Percentiles rank a stretch among this genome's conserved stretches.
These are phyloP conservation scores for Penicillium angulare DNA, from an alignment of 495 filamentous ascomycete genomes.

Conservation along the genomic window DNA sequence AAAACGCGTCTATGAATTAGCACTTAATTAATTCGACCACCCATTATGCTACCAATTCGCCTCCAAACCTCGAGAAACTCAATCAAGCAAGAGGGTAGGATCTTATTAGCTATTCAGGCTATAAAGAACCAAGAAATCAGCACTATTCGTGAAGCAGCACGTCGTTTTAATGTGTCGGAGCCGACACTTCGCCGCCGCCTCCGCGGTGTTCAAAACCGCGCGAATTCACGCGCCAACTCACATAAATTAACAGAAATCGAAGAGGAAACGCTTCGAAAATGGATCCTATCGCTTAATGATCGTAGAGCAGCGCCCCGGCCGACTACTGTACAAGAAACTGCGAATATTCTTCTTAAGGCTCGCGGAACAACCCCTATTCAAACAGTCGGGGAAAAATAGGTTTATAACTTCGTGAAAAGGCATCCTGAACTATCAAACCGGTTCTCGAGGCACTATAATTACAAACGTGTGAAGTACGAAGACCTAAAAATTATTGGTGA, in stretches of 20 bases:
- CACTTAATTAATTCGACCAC: slow-evolving; percentile 4
- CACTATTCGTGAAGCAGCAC: slow-evolving; percentile 12
- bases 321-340: neutral
- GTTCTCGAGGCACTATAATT: neutral
- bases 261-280: neutral
- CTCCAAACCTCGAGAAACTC: neutral
- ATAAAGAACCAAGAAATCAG: slow-evolving; percentile 16
- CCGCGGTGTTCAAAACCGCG: slow-evolving; percentile 6
- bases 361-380: neutral
- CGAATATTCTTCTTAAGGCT: neutral
- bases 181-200: slow-evolving; percentile 19
- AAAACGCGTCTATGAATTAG: slow-evolving; percentile 5
- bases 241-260: slow-evolving; percentile 6
- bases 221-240: slow-evolving; percentile 6
- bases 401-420: neutral
- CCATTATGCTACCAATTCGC: slow-evolving; percentile 11
- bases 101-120: slow-evolving; percentile 13
- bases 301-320: neutral
- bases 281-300: neutral
- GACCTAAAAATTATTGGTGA: neutral
- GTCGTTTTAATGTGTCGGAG: slow-evolving; percentile 22
- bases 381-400: neutral
- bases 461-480: neutral
- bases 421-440: neutral
- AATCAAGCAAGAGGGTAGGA: slow-evolving; percentile 11